Evolutionary conservation across 768 basidiomycete species (phyloP).

Genomic region (Hemileccinum rubropunctum): DNA sequence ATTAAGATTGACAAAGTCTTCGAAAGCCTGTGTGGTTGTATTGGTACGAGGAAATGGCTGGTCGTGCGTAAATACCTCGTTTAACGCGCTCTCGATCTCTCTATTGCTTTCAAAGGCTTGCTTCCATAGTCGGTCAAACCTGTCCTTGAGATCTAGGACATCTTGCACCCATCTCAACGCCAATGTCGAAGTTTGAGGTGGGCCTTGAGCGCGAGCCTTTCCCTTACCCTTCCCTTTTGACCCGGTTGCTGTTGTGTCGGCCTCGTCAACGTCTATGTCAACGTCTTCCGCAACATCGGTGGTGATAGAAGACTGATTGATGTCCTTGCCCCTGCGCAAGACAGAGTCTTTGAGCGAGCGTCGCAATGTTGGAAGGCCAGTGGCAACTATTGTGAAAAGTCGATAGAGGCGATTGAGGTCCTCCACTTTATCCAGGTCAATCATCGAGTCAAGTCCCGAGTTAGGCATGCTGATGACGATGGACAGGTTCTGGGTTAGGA

Average conservation of each 20-base stretch:
- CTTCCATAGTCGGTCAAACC: slow-evolving; percentile 75
- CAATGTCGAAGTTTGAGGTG: slow-evolving; percentile 42
- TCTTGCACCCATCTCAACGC: slow-evolving; percentile 94
- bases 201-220: slow-evolving; percentile 45
- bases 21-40: slow-evolving; percentile 67
- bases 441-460: slow-evolving; percentile 85
- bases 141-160: slow-evolving; percentile 88
- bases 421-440: slow-evolving; percentile 72
- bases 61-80: slow-evolving; percentile 59
- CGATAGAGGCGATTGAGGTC: slow-evolving; percentile 80
- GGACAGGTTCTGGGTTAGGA: slow-evolving; percentile 76
- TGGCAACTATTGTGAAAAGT: slow-evolving; percentile 64
- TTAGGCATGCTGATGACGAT: slow-evolving; percentile 73
- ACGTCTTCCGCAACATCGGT: slow-evolving; percentile 35
- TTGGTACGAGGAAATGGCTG: slow-evolving; percentile 1
- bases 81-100: slow-evolving; percentile 75
- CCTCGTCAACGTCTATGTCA: slow-evolving; percentile 36
- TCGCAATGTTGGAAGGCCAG: slow-evolving; percentile 64
- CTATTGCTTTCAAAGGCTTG: slow-evolving; percentile 70
- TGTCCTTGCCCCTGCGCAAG: slow-evolving; percentile 66
- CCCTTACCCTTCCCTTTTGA: slow-evolving; percentile 54
- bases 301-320: slow-evolving; percentile 64
- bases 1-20: slow-evolving; percentile 86
- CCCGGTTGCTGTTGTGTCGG: slow-evolving; percentile 32
- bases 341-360: slow-evolving; percentile 71